Evolutionary conservation across 169 alveolate genomes (phyloP), one percentile per base, ranked within the genome.

Genomic region (Plasmodium vivax): DNA sequence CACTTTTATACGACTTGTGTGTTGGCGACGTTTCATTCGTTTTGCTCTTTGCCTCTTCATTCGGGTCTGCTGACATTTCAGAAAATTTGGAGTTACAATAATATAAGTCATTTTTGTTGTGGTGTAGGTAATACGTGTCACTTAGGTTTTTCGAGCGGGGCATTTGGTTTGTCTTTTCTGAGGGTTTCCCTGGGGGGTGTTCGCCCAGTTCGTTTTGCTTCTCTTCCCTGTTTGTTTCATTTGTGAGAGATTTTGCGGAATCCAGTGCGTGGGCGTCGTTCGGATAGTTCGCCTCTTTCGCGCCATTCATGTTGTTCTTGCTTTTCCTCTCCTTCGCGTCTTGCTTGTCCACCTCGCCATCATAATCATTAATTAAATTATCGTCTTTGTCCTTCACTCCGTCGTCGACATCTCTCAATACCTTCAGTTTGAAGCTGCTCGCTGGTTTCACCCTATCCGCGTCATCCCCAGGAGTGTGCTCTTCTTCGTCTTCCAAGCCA

Each of bases 31-130:
- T 87, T 51, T 73, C 45, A 27, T 54, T 30, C 14, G 3, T 77
- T 68, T 87, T 19, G 19, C n/a, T n/a, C 27, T 36, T 77, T 9
- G 23, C 43, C 32, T 83, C 71, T 36, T 41, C 85, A 71, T 62
- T 62, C 19, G 23, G n/a, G n/a, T 87, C 7, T 3, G 56, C 47
- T 12, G 80, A 87, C 6, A 87, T 3, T 19, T 87, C 93, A 14
- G 93, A 71, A 2, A 41, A 62, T 30, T 87, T 87, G 10, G 73
- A 51, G 30, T 74, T 84, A 72, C 41, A 38, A 72, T 87, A 34
- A 77, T 51, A 19, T 45, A 54, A 51, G 34, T 51, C 51, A 23
- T 87, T 77, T 43, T 79, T 87, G 45, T 77, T 75, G 32, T 23
- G 38, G 14, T 71, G 32, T 14, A 27, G 77, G n/a, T 54, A 51